phyloP scores from a whole-genome alignment of 331 rosid species.

The Erythrophleum ivorense region DNA sequence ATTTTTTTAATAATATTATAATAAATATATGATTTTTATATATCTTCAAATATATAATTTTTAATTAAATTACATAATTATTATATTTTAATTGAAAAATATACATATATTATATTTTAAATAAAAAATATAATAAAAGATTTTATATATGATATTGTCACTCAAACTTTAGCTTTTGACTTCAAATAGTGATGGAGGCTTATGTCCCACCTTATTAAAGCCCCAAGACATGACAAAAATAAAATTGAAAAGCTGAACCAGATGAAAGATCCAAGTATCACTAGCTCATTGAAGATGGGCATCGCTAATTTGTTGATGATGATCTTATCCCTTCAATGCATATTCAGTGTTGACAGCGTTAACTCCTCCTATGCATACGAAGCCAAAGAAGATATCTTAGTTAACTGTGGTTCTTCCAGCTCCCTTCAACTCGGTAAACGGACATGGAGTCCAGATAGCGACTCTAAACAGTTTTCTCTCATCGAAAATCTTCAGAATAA shows the following conservation, averaged over 20 bases:
- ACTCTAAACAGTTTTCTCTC: neutral
- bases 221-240: neutral
- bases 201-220: neutral
- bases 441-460: neutral
- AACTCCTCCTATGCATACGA: neutral
- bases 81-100: too few species aligned
- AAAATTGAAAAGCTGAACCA: neutral
- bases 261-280: neutral
- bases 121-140: too few species aligned
- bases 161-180: too few species aligned
- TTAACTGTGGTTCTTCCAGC: neutral
- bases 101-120: too few species aligned
- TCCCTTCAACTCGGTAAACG: neutral
- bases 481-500: too few species aligned
- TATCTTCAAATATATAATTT: too few species aligned
- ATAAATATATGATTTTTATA: too few species aligned
- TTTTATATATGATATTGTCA: too few species aligned
- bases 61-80: too few species aligned
- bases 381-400: neutral
- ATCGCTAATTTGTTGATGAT: neutral
- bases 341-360: neutral
- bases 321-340: neutral
- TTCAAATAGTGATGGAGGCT: too few species aligned
- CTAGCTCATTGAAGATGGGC: neutral
- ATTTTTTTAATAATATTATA: too few species aligned